Evolutionary conservation across 1,284 basidiomycete species (phyloP), one percentile per base, ranked within the genome.

Genomic region (Puccinia novopanici): DNA sequence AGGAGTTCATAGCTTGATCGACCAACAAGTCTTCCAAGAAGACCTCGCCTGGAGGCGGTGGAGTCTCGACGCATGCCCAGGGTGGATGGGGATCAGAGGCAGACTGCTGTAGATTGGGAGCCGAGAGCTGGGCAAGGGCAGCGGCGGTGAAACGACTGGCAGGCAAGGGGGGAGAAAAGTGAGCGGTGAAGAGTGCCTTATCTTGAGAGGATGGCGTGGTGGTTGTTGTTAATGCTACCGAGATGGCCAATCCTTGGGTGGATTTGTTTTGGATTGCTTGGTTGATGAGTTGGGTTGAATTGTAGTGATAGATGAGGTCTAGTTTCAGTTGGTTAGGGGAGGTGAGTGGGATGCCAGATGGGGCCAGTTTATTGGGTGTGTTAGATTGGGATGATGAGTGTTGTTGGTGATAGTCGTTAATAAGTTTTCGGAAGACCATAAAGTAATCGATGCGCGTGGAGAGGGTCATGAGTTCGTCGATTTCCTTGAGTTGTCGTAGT

Each of bases 291-390:
- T 34, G 19, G 52, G 57, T 50, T 3, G 68, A 17, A 37, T 45
- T 22, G 27, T 42, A 59, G 57, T 79, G 76, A 48, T 79, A 79
- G 34, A 79, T 48, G 6, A 79, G 19, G 5, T 72, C 52, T 1
- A 79, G 54, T 59, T 71, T 30, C 10, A 71, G 50, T 54, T 70
- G 55, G n/a, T 48, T 48, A 15, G 57, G 17, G 27, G 76, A 72
- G 55, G 40, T 79, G n/a, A 79, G 52, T 15, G 76, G 76, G n/a
- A 71, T 68, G 22, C 76, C 76, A 61, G 52, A 48, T 45, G 68
- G 40, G 24, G 76, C 40, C 3, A 68, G 22, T 50, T 40, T 55
- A n/a, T 70, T 34, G 6, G 50, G 15, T 52, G 27, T 48, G 13
- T 24, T 34, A 19, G 24, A 37, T 67, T 19, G 65, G 17, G 27